Percentiles rank a stretch among this genome's conserved stretches.
phyloP scores from a whole-genome alignment of 1,284 basidiomycete genomes.

The Apiotrichum veenhuisii region DNA sequence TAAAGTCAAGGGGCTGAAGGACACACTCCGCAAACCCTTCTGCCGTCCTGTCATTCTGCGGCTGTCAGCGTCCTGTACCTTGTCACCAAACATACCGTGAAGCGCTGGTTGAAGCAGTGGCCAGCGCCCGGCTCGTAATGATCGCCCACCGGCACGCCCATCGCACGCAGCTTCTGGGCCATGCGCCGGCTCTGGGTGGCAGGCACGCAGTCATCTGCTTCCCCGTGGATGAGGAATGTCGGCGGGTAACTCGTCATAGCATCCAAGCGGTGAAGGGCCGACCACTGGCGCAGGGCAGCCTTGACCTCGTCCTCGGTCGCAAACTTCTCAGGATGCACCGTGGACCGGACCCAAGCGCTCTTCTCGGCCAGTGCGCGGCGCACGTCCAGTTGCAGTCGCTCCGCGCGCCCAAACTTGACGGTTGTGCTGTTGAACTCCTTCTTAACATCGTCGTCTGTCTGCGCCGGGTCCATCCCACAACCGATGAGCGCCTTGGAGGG shows the following conservation, averaged over 20 bases:
- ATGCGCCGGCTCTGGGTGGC: constrained; percentile 18
- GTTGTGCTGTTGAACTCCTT: background rate
- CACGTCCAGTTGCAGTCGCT: constrained; percentile 10
- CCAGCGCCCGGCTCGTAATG: constrained; percentile 17
- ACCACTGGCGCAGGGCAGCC: constrained; percentile 7
- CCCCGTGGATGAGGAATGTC: constrained; percentile 30
- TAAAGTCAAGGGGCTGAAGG: constrained; percentile 7
- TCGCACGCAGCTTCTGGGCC: constrained; percentile 18
- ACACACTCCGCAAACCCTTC: constrained; percentile 22
- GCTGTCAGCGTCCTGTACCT: background rate
- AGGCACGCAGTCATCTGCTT: constrained; percentile 23
- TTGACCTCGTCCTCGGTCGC: constrained; percentile 9
- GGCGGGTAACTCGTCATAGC: constrained; percentile 19
- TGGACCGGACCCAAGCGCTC: background rate
- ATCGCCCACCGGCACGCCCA: constrained; percentile 16
- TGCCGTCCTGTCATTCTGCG: constrained; percentile 9
- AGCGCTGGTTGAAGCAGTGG: constrained; percentile 26
- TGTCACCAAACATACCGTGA: constrained; percentile 21
- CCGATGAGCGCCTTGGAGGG: constrained; percentile 5
- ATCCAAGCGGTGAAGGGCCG: constrained; percentile 11
- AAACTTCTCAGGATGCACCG: constrained; percentile 3
- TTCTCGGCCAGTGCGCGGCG: background rate
- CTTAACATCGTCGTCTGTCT: background rate
- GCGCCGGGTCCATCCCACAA: background rate
- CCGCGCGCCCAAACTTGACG: constrained; percentile 13